Evolutionary conservation across 1,284 basidiomycete species (phyloP).

Genomic region (Blastosporella zonata): DNA sequence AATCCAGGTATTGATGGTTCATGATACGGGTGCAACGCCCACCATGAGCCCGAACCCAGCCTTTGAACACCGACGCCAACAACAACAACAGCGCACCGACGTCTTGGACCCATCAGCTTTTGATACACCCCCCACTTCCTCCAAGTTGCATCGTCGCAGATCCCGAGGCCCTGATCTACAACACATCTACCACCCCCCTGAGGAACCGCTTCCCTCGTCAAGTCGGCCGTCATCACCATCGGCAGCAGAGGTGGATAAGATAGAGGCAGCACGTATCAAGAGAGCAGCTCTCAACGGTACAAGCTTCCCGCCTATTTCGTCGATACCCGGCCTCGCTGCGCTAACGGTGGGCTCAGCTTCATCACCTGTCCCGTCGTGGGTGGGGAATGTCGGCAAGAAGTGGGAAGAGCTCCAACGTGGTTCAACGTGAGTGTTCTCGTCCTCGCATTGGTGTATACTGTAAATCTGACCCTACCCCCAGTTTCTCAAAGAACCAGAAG

Average conservation of each 20-base stretch:
- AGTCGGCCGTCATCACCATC: slow-evolving; percentile 5
- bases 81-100: slow-evolving; percentile 7
- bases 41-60: slow-evolving; percentile 42
- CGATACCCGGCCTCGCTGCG: slow-evolving; percentile 29
- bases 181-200: neutral
- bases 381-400: slow-evolving; percentile 56
- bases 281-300: slow-evolving; percentile 17
- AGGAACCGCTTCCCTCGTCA: slow-evolving; percentile 1
- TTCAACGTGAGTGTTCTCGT: slow-evolving; percentile 46
- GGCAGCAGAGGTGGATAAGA: slow-evolving; percentile 1
- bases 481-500: slow-evolving; percentile 57
- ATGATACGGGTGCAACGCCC: slow-evolving; percentile 43
- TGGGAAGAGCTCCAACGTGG: slow-evolving; percentile 56
- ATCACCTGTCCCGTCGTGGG: slow-evolving; percentile 39
- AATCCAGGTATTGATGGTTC: slow-evolving; percentile 34
- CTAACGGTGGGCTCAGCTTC: slow-evolving; percentile 24
- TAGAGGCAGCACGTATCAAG: slow-evolving; percentile 15
- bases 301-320: slow-evolving; percentile 22
- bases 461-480: slow-evolving; percentile 2
- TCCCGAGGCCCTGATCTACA: slow-evolving; percentile 17
- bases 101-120: slow-evolving; percentile 3
- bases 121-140: slow-evolving; percentile 6
- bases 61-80: slow-evolving; percentile 25
- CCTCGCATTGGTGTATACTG: slow-evolving; percentile 5
- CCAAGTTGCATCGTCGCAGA: slow-evolving; percentile 19